Evolutionary conservation across 179 eudicot genomes (phyloP).

Genomic region (Sideroxylon spinosum): DNA sequence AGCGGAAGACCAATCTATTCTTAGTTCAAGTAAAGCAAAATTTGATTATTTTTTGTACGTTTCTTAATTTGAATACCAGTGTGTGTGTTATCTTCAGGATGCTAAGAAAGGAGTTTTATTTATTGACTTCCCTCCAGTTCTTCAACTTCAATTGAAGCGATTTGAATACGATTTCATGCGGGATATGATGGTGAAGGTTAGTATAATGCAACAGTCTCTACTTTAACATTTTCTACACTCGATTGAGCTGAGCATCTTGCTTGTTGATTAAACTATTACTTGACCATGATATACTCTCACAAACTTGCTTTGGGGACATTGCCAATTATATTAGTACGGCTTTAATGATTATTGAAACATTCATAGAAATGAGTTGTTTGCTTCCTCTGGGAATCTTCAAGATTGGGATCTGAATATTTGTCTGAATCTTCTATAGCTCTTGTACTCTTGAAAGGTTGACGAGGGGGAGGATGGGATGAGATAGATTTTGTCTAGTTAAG

Average conservation of each 20-base stretch:
- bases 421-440: too few relatives aligned
- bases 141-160: constrained; percentile 76
- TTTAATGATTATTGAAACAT: not conserved
- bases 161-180: constrained; percentile 80
- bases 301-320: not conserved
- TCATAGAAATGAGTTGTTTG: not conserved
- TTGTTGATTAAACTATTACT: not conserved
- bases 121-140: constrained; percentile 79
- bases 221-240: not conserved
- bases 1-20: too few relatives aligned
- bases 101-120: constrained; percentile 82
- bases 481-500: too few relatives aligned
- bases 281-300: not conserved
- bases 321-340: not conserved
- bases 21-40: too few relatives aligned
- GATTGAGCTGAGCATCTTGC: not conserved
- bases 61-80: not conserved
- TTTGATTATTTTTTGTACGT: not conserved
- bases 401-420: too few relatives aligned
- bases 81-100: constrained; percentile 41
- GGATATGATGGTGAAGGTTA: constrained; percentile 79
- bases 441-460: too few relatives aligned
- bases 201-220: not conserved
- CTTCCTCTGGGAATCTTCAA: not conserved
- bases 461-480: too few relatives aligned